A percentile compares a stretch with the other conserved stretches of the same genome.
Conservation (phyloP, 805 yeast genomes). For the Nakazawaea peltata region DNA sequence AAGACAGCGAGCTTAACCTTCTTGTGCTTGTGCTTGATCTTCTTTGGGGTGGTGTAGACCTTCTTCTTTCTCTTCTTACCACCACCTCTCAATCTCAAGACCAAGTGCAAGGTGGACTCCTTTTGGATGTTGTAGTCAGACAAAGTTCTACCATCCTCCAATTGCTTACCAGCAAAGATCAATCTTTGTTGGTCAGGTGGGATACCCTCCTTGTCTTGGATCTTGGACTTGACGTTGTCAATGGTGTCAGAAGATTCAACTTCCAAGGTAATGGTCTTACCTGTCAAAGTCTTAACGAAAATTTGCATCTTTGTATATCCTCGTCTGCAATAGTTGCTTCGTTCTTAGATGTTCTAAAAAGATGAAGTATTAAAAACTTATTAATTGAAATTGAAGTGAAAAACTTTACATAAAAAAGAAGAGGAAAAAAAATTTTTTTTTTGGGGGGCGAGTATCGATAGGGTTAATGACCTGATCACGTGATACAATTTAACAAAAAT, state of each 20-base stretch:
- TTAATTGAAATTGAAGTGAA: neutral
- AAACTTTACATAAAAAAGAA: neutral
- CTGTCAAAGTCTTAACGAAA: conserved; percentile 82
- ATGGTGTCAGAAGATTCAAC: conserved; percentile 98
- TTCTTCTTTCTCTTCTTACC: conserved; percentile 99
- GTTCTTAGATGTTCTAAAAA: conserved; percentile 17
- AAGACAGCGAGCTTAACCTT: conserved; percentile 98
- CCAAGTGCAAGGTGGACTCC: conserved; percentile 97
- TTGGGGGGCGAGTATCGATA: no score
- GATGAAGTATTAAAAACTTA: neutral
- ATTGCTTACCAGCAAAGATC: conserved; percentile 99
- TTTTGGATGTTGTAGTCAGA: conserved; percentile 99
- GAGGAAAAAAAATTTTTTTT: conserved; percentile 2
- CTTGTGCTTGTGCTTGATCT: conserved; percentile 99
- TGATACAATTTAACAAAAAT: neutral
- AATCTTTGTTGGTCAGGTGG: conserved; percentile 99
- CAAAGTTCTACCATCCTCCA: conserved; percentile 98
- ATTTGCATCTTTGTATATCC: conserved; percentile 39
- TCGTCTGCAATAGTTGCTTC: conserved; percentile 31
- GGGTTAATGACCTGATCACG: no score
- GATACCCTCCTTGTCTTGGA: conserved; percentile 98
- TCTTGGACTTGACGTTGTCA: conserved; percentile 97
- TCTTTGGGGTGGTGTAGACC: conserved; percentile 99
- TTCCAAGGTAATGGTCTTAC: conserved; percentile 95
- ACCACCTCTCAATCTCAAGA: conserved; percentile 97